Base-by-base conservation (phyloP, 495 filamentous ascomycete genomes). In the Cercophora sp. region DNA sequence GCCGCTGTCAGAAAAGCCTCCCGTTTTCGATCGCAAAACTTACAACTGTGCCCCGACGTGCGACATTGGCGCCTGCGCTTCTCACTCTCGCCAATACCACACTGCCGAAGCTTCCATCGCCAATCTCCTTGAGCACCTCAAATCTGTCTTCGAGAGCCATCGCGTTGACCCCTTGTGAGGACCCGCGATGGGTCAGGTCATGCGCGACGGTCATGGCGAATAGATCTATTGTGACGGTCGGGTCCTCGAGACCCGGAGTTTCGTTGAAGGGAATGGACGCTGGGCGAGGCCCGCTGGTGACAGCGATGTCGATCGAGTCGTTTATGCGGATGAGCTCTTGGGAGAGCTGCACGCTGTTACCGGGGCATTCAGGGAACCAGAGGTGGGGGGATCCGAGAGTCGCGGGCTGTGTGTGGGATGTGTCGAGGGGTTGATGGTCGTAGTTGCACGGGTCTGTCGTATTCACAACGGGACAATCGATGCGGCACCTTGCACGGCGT, bases 51-150 rank as follows among this genome's bases (percentile, higher is more conserved):
- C 92, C 92, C 62, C 91, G 78, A 56, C 91, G 88, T 54, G 92
- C 92, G 45, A 96, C 81, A 61, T 82, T 86, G 58, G 90, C 83
- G 56, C 94, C 94, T 40, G 91, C 91, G 41, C 85, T 89, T 61
- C 94, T 85, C 35, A 94, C 89, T 63, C 92, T 81, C 52, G 91
- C 93, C 43, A 99, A 77, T 48, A 88, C 89, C 36, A 99, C 93
- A 60, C 90, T 97, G 26, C 93, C 93, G 61, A 99, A 99, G 67
- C 92, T 96, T 49, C 93, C 93, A 86, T 99, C 93, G 6, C 93
- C 93, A 60, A 99, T 91, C 57, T 99, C 93, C 71, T 97, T 99
- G 58, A 97, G 72, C 32, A 99, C 84, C 70, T 99, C 93, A 64
- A 96, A 99, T 55, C 89, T 84, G 67, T 97, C 93, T 68, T 88